Percentiles rank a stretch among this genome's conserved stretches.
Conservation (phyloP, 345 rosid genomes). For the Moricandia arvensis region DNA sequence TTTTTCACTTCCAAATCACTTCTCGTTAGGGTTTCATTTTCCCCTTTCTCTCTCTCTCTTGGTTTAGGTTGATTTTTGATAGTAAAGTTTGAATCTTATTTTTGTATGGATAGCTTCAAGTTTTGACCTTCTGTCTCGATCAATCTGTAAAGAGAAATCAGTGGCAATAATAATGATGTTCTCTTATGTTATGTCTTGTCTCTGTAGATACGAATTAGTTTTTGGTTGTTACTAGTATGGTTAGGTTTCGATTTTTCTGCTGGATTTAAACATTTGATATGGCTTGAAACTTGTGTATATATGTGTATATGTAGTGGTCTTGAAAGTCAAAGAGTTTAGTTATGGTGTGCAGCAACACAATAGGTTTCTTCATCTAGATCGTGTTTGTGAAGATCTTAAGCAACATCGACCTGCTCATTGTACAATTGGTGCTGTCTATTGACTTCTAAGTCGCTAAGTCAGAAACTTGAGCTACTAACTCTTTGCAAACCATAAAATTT, state of each 20-base stretch:
- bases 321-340: background rate
- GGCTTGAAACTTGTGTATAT: background rate
- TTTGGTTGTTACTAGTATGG: background rate
- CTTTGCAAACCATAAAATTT: background rate
- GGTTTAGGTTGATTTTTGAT: slow-evolving; percentile 19
- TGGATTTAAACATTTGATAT: background rate
- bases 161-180: background rate
- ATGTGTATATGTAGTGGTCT: background rate
- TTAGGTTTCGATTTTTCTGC: background rate
- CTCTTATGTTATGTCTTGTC: slow-evolving; percentile 3
- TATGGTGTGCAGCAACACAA: background rate
- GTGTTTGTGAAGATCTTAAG: background rate
- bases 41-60: background rate
- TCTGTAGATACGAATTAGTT: background rate
- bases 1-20: background rate
- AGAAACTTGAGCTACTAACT: background rate
- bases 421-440: background rate
- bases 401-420: background rate
- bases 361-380: background rate
- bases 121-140: slow-evolving; percentile 1
- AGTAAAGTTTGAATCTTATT: background rate
- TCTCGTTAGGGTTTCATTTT: background rate
- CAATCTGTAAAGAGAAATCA: background rate
- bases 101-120: background rate
- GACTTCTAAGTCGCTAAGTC: background rate